Conservation (phyloP, 2,329 filamentous ascomycete genomes). For the Exserohilum rostratum region DNA sequence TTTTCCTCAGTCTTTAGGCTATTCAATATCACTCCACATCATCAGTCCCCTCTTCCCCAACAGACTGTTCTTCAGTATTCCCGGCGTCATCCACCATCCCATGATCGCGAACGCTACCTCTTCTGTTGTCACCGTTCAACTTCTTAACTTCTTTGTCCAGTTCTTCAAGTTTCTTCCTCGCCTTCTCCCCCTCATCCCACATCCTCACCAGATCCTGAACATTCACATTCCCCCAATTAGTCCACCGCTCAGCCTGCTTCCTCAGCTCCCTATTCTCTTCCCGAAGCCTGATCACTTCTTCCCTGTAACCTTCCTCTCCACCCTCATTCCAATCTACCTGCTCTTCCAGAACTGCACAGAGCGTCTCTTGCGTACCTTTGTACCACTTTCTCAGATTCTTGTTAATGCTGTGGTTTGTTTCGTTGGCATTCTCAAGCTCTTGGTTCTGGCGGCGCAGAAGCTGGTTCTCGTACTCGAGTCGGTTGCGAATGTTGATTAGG, state of each 20-base stretch:
- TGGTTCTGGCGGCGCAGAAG: not conserved
- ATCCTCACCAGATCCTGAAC: not conserved
- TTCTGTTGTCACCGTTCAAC: too few species aligned
- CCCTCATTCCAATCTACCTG: not conserved
- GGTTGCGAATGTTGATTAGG: not conserved
- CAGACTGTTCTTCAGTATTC: not conserved
- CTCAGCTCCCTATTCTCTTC: not conserved
- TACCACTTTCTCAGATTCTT: not conserved
- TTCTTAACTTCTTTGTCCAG: not conserved
- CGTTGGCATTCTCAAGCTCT: not conserved
- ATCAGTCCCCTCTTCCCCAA: too few species aligned
- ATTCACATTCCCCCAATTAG: not conserved
- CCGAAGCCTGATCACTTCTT: not conserved
- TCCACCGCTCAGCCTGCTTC: not conserved
- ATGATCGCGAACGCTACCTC: not conserved
- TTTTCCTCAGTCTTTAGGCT: too few species aligned
- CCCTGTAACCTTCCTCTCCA: not conserved
- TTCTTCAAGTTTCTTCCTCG: not conserved
- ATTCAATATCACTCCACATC: too few species aligned
- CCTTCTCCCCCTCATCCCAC: not conserved
- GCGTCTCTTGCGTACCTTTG: not conserved
- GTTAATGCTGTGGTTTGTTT: not conserved
- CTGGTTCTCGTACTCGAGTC: not conserved
- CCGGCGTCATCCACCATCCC: not conserved
- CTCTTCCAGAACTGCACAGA: not conserved